These are phyloP conservation scores for Gastrolobium villosum DNA, from an alignment of 306 rosid species.

Conservation along the genomic window DNA sequence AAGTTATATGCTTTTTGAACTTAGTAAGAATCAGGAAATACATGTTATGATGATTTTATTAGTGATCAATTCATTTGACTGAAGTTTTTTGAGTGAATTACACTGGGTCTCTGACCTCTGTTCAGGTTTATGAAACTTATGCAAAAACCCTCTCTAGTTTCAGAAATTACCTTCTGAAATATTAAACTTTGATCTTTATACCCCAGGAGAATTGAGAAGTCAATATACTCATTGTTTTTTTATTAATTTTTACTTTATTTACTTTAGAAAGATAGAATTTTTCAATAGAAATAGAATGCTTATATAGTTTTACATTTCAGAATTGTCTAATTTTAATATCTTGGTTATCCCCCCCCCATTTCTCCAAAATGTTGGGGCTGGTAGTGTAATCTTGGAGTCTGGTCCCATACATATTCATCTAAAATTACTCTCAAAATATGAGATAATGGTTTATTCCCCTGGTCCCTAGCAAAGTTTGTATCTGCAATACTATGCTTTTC, in stretches of 20 bases:
- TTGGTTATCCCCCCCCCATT: constrained; percentile 16
- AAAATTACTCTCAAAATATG: constrained; percentile 23
- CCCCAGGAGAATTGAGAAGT: neutral
- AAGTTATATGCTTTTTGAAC: constrained; percentile 53
- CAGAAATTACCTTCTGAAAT: neutral
- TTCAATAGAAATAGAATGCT: neutral
- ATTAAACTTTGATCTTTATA: neutral
- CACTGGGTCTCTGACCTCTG: neutral
- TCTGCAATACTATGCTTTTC: constrained; percentile 24
- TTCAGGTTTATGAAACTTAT: neutral
- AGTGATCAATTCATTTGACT: constrained; percentile 16
- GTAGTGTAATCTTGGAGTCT: neutral
- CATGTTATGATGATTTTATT: constrained; percentile 30
- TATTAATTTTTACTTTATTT: neutral
- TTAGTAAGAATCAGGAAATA: constrained; percentile 8
- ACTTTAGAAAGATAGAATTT: neutral
- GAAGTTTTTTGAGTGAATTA: neutral
- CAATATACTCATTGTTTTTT: neutral
- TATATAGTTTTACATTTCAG: neutral
- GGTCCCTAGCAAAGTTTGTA: neutral
- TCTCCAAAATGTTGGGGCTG: neutral
- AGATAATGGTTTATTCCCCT: constrained; percentile 18
- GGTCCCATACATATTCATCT: constrained; percentile 18
- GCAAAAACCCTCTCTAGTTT: neutral
- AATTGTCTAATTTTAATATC: constrained; percentile 19